Conservation (phyloP, 805 yeast species). For the Kregervanrija fluxuum region DNA sequence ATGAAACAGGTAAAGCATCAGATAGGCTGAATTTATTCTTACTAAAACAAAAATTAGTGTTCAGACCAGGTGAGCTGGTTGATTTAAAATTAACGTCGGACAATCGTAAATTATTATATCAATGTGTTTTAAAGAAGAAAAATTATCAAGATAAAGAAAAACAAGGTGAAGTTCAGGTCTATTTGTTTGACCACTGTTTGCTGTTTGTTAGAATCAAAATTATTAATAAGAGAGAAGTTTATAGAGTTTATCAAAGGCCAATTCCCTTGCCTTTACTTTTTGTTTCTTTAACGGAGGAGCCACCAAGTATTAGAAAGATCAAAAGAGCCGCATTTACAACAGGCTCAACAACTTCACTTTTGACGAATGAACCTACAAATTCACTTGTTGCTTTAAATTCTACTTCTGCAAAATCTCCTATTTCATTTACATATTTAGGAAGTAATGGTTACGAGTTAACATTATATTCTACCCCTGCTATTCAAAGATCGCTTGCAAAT, state of each 20-base stretch:
- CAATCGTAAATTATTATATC: constrained; percentile 70
- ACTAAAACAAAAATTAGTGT: constrained; percentile 75
- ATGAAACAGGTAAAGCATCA: constrained; percentile 88
- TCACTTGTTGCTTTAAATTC: constrained; percentile 16
- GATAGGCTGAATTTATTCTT: constrained; percentile 87
- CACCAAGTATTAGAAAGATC: constrained; percentile 49
- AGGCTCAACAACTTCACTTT: constrained; percentile 24
- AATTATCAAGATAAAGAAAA: constrained; percentile 61
- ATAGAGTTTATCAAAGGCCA: constrained; percentile 85
- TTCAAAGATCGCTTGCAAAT: constrained; percentile 74
- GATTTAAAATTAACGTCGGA: constrained; percentile 81
- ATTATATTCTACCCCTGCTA: constrained; percentile 48
- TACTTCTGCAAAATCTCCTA: constrained; percentile 33
- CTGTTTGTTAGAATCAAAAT: constrained; percentile 79
- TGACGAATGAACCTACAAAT: constrained; percentile 17
- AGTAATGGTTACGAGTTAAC: constrained; percentile 47
- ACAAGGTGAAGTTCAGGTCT: constrained; percentile 77
- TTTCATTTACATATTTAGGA: constrained; percentile 48
- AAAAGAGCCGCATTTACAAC: constrained; percentile 33
- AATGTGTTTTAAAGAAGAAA: constrained; percentile 67
- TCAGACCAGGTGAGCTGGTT: constrained; percentile 75
- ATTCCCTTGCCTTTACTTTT: constrained; percentile 73
- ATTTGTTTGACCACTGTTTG: constrained; percentile 81
- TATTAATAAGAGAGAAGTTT: constrained; percentile 84
- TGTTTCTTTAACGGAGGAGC: constrained; percentile 71